phyloP scores from a whole-genome alignment of 495 filamentous ascomycete genomes.

The Penicillium bovifimosum region DNA sequence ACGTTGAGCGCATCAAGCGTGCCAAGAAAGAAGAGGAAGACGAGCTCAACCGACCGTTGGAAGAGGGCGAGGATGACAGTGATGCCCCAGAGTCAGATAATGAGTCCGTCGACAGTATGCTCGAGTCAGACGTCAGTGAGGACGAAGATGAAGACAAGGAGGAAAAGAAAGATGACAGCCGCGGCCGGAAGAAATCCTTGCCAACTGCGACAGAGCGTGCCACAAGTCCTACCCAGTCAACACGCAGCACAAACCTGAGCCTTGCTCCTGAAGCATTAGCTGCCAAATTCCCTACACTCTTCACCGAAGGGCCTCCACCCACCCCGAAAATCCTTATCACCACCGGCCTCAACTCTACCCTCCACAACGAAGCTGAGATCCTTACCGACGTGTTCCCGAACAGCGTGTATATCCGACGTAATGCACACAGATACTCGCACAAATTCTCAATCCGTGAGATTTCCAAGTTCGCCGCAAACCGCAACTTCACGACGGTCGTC shows the following conservation, averaged over 20 bases:
- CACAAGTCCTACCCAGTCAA: slow-evolving; percentile 54
- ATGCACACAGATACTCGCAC: slow-evolving; percentile 70
- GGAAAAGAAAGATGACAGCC: slow-evolving; percentile 35
- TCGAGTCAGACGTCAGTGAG: slow-evolving; percentile 44
- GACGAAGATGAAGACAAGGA: slow-evolving; percentile 42
- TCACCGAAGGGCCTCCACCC: slow-evolving; percentile 53
- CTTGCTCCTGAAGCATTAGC: slow-evolving; percentile 64
- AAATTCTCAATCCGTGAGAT: slow-evolving; percentile 91
- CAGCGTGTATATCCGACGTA: slow-evolving; percentile 78
- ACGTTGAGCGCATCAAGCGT: slow-evolving; percentile 71
- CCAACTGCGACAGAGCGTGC: slow-evolving; percentile 49
- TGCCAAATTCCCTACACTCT: slow-evolving; percentile 76
- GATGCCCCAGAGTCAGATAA: slow-evolving; percentile 47
- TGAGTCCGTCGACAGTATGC: slow-evolving; percentile 70
- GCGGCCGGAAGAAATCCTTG: slow-evolving; percentile 29
- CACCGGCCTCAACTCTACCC: slow-evolving; percentile 74
- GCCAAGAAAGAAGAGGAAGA: slow-evolving; percentile 62
- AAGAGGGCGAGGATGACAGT: slow-evolving; percentile 31
- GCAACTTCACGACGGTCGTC: slow-evolving; percentile 72
- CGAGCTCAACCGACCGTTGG: slow-evolving; percentile 36
- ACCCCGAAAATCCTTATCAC: slow-evolving; percentile 83
- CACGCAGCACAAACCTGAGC: slow-evolving; percentile 64
- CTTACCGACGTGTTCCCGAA: slow-evolving; percentile 82
- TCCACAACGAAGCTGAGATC: slow-evolving; percentile 74
- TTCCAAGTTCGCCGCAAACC: slow-evolving; percentile 71